A percentile compares a stretch with the other conserved stretches of the same genome.
phyloP scores from a whole-genome alignment of 768 basidiomycete genomes.

The Strobilomyces confusus region DNA sequence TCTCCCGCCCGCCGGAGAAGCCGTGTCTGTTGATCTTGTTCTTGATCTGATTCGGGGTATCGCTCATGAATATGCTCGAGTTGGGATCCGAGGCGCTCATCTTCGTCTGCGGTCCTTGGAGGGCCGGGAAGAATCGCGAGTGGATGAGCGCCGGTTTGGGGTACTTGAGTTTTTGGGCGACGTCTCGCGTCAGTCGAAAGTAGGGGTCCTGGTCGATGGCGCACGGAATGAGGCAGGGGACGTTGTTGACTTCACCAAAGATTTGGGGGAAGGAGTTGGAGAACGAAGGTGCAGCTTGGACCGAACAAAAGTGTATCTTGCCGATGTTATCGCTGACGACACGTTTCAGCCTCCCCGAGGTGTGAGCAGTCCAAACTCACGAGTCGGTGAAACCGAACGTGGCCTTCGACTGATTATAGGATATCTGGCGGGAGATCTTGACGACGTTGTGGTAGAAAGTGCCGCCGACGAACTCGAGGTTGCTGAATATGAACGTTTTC shows the following conservation, averaged over 20 bases:
- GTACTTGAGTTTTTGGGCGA: slow-evolving; percentile 90
- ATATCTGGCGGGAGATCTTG: slow-evolving; percentile 88
- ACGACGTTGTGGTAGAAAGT: slow-evolving; percentile 93
- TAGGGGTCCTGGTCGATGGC: slow-evolving; percentile 98
- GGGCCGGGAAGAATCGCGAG: slow-evolving; percentile 96
- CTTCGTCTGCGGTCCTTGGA: slow-evolving; percentile 97
- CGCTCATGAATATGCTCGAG: slow-evolving; percentile 94
- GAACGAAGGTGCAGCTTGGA: slow-evolving; percentile 96
- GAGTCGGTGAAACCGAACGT: slow-evolving; percentile 97
- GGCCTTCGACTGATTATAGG: slow-evolving; percentile 88
- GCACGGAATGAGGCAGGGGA: slow-evolving; percentile 94
- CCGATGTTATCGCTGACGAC: slow-evolving; percentile 88
- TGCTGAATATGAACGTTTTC: slow-evolving; percentile 96
- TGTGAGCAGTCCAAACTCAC: slow-evolving; percentile 44
- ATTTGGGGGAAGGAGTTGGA: slow-evolving; percentile 99
- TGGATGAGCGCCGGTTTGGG: slow-evolving; percentile 92
- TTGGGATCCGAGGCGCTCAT: slow-evolving; percentile 97
- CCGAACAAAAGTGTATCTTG: slow-evolving; percentile 92
- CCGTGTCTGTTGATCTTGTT: slow-evolving; percentile 96
- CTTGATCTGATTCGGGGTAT: slow-evolving; percentile 89
- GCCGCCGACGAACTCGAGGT: slow-evolving; percentile 87
- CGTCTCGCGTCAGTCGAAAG: slow-evolving; percentile 96
- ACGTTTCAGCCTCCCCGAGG: neutral
- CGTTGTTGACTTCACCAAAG: slow-evolving; percentile 74
- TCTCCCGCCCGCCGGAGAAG: slow-evolving; percentile 92